These are phyloP conservation scores for Cytospora leucostoma DNA, from an alignment of 2,329 filamentous ascomycete species.

Conservation along the genomic window DNA sequence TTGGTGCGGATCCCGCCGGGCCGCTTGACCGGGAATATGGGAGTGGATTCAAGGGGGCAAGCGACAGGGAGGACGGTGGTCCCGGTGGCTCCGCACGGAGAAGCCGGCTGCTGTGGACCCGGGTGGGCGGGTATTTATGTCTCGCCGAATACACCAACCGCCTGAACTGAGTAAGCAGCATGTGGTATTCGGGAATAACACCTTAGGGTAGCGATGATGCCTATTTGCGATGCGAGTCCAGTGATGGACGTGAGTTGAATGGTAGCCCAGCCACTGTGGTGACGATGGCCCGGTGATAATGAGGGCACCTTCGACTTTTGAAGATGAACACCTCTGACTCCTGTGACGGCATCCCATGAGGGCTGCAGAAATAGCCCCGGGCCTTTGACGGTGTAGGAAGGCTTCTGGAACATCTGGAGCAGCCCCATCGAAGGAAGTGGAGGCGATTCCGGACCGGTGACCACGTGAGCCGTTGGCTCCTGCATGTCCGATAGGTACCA, in stretches of 20 bases:
- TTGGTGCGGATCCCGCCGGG: slow-evolving; percentile 37
- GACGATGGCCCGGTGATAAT: slow-evolving; percentile 30
- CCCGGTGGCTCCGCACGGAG: slow-evolving; percentile 16
- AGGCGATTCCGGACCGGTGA: slow-evolving; percentile 12
- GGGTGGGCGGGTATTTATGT: background rate
- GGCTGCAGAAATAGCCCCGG: slow-evolving; percentile 3
- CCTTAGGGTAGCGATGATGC: background rate
- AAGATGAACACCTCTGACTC: no score
- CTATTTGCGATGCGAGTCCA: background rate
- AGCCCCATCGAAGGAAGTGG: slow-evolving; percentile 1
- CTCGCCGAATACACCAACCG: slow-evolving; percentile 18
- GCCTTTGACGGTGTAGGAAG: slow-evolving; percentile 10
- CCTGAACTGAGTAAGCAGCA: slow-evolving; percentile 14
- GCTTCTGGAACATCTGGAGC: slow-evolving; percentile 18
- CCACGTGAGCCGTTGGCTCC: slow-evolving; percentile 15
- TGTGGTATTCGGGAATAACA: background rate
- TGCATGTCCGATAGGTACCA: slow-evolving; percentile 15
- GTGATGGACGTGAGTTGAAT: slow-evolving; percentile 31
- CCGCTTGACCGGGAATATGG: slow-evolving; percentile 35
- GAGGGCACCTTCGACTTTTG: no score
- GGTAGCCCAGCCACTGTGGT: slow-evolving; percentile 33
- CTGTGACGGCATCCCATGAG: slow-evolving; percentile 7
- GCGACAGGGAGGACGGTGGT: slow-evolving; percentile 11
- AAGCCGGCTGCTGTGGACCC: slow-evolving; percentile 22
- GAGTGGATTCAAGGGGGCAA: slow-evolving; percentile 36